Evolutionary conservation across 2,329 filamentous ascomycete genomes (phyloP).

Genomic region (Fusarium secorum): DNA sequence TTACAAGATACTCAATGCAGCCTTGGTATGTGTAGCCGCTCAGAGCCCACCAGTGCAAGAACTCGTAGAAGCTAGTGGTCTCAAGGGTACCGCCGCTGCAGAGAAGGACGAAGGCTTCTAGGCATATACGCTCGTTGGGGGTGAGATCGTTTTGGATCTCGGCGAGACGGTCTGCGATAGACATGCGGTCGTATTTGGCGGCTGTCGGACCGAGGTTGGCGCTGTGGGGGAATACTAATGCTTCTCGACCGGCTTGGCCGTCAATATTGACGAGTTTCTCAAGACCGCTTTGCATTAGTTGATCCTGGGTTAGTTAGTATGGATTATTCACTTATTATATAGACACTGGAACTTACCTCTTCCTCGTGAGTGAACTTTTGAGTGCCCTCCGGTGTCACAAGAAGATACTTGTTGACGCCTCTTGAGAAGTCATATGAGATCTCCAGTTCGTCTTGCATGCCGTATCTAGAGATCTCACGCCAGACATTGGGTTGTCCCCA

Average conservation of each 20-base stretch:
- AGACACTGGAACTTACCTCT: constrained; percentile 41
- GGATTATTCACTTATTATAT: fast-evolving
- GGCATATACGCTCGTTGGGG: constrained; percentile 49
- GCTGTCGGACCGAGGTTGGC: constrained; percentile 45
- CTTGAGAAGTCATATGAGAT: constrained; percentile 51
- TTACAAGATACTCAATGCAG: constrained; percentile 50
- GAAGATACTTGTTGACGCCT: constrained; percentile 53
- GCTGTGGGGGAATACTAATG: constrained; percentile 53
- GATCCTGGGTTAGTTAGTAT: constrained; percentile 22
- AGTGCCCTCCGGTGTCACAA: constrained; percentile 44
- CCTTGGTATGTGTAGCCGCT: constrained; percentile 52
- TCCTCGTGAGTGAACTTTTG: constrained; percentile 52
- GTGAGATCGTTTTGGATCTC: constrained; percentile 51
- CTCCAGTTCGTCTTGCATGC: constrained; percentile 52
- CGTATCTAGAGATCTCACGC: constrained; percentile 56
- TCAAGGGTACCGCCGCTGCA: constrained; percentile 53
- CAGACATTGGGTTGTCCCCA: constrained; percentile 55
- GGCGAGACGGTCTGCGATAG: constrained; percentile 52
- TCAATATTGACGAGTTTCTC: constrained; percentile 58
- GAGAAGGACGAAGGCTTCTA: constrained; percentile 54
- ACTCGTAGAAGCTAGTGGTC: constrained; percentile 55
- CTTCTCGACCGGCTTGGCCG: constrained; percentile 45
- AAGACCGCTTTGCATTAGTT: constrained; percentile 45
- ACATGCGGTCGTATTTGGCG: constrained; percentile 50
- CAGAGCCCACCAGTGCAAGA: constrained; percentile 58